Evolutionary conservation across 1,139 yeast genomes (phyloP).

Genomic region (Casaregolazyma suthepensis): DNA sequence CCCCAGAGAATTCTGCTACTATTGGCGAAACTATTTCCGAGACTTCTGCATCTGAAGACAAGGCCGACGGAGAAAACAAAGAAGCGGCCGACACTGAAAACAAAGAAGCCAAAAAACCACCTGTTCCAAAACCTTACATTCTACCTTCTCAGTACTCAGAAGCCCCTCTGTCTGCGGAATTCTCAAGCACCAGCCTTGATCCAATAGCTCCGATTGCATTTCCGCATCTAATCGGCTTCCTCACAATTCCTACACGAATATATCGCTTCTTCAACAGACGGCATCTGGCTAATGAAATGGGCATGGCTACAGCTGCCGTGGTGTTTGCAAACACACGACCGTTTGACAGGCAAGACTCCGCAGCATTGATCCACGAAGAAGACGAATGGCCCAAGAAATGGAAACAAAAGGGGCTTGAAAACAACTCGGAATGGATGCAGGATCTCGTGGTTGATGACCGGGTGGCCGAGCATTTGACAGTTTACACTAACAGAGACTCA

Average conservation of each 20-base stretch:
- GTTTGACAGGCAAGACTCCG: constrained; percentile 49
- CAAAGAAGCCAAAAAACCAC: constrained; percentile 36
- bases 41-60: constrained; percentile 1
- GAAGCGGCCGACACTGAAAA: constrained; percentile 29
- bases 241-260: constrained; percentile 67
- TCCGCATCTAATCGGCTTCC: constrained; percentile 72
- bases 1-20: not conserved
- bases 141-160: constrained; percentile 47
- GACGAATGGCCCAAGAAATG: constrained; percentile 85
- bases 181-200: constrained; percentile 36
- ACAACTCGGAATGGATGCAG: constrained; percentile 82
- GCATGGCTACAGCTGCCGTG: constrained; percentile 53
- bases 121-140: constrained; percentile 62
- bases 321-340: constrained; percentile 53
- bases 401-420: constrained; percentile 66
- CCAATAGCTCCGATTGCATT: constrained; percentile 70
- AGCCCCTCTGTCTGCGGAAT: constrained; percentile 58
- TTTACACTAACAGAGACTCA: constrained; percentile 33
- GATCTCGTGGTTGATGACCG: constrained; percentile 67
- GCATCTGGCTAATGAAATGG: constrained; percentile 62
- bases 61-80: constrained; percentile 25
- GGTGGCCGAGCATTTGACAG: constrained; percentile 50
- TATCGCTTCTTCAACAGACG: constrained; percentile 75
- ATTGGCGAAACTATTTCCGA: not conserved
- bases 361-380: constrained; percentile 64